Percentiles rank a stretch among this genome's conserved stretches.
phyloP scores from a whole-genome alignment of 805 yeast species.

The Yamadazyma tumulicola region DNA sequence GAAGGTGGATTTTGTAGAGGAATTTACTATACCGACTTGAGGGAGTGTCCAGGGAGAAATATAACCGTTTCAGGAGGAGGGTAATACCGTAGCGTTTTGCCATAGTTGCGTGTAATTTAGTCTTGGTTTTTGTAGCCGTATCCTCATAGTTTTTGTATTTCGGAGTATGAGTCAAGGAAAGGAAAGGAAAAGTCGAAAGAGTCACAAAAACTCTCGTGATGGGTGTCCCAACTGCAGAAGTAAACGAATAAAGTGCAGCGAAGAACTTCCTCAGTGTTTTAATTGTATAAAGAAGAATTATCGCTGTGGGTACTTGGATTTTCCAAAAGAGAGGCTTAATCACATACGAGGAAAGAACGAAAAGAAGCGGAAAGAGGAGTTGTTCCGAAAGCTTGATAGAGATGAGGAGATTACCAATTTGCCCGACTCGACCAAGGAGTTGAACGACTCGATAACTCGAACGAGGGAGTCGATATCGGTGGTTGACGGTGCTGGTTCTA shows the following conservation, averaged over 20 bases:
- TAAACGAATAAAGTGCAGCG: conserved; percentile 41
- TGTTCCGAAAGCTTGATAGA: conserved; percentile 3
- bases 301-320: conserved; percentile 42
- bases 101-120: no score
- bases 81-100: no score
- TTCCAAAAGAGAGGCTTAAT: conserved; percentile 34
- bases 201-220: conserved; percentile 37
- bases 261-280: conserved; percentile 39
- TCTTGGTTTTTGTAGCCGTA: no score
- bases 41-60: no score
- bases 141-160: no score
- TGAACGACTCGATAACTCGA: background rate
- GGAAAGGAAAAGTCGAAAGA: conserved; percentile 31
- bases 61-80: no score
- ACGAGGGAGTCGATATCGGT: no score
- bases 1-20: no score
- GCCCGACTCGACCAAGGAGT: background rate
- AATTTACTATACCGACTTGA: background rate
- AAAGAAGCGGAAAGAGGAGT: conserved; percentile 12
- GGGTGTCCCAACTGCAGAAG: conserved; percentile 44
- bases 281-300: conserved; percentile 36
- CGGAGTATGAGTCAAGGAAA: background rate
- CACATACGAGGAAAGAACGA: conserved; percentile 33
- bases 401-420: conserved; percentile 1
- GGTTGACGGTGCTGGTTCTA: no score